Base-by-base conservation (phyloP, 108 stramenopile genomes). In the Cyclotella choctawhatcheeana region DNA sequence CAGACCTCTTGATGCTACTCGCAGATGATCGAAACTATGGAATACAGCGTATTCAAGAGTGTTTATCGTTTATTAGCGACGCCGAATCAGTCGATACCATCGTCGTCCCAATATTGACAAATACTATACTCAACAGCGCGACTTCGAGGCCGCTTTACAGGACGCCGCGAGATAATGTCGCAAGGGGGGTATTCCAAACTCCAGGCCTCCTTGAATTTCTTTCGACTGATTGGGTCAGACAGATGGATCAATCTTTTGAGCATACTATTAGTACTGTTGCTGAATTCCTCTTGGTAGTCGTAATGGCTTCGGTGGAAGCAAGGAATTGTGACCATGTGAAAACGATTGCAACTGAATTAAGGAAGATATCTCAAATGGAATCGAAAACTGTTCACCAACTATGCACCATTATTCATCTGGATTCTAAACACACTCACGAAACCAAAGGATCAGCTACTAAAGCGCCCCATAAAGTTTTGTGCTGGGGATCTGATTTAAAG, bases 401-500 rank as follows among this genome's bases (percentile, higher is more conserved):
- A 17, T 70, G 81, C 58, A 53, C 67, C 1, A 50, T 85, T 44
- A 52, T 85, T 37, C 59, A 73, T 35, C 26, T 82, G 10, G 74
- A 82, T 35, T 61, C 27, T 27, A 14, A 2, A 14, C 1, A 17
- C 21, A 47, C 4, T 48, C 44, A 40, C 37, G 35, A 33, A 35
- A 52, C 22, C 58, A 31, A 6, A 21, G 32, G n/a, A 34, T 12
- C 25, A 29, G 10, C 24, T 12, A 12, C 37, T 40, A 12, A 40
- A 40, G 12, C 6, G 37, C 37, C 37, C 12, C 37, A 53, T 3
- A 29, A 63, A 30, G 77, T 55, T 17, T 79, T 68, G 20, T 80
- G 79, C 26, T 83, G 82, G 85, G 82, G 58, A 2, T 54, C 79
- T 25, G 85, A 86, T 64, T 35, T 44, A 16, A 20, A 55, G 17